Base-by-base conservation (phyloP, 768 basidiomycete species). In the Boletus coccyginus region DNA sequence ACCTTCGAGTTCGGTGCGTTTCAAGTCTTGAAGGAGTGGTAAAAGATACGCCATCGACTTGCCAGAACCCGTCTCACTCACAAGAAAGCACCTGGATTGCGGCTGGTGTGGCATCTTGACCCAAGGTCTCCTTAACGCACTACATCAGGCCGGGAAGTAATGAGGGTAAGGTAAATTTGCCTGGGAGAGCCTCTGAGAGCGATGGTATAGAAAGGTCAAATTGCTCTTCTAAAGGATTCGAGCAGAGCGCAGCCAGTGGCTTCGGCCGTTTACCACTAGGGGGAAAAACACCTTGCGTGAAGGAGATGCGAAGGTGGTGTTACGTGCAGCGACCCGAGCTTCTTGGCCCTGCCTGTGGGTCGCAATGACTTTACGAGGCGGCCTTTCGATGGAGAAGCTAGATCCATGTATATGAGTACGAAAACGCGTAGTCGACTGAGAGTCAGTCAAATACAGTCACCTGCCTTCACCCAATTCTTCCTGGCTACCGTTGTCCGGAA, bases 31-130 rank as follows among this genome's bases (percentile, higher is more conserved):
- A 2, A 96, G 77, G 52, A 95, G 70, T 0, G 94, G 94, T 7
- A 95, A 79, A 42, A 95, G 81, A 70, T 94, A 96, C 1, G 94
- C 94, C 31, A 95, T 81, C 3, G 90, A 93, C 73, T 96, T 96
- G 1, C 93, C 94, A 0, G 92, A 93, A 14, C 94, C 94, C 0
- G 92, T 96, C 71, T 95, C 93, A 0, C 89, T 87, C 0, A 91
- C 94, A 1, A 96, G 78, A 7, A 46, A 92, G 75, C 0, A 83
- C 78, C 67, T 94, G 92, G n/a, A 95, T 93, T 0, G 86, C 81
- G 0, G 90, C 92, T 3, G 93, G 90, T 9, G 49, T 66, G 1
- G 83, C 80, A 29, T 76, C 62, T 7, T 72, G 73, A 3, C 88
- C 90, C 9, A 92, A 75, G 2, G 81, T 69, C 27, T 84, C 81